Conservation (phyloP, 306 rosid species). For the Fragaria nilgerrensis region DNA sequence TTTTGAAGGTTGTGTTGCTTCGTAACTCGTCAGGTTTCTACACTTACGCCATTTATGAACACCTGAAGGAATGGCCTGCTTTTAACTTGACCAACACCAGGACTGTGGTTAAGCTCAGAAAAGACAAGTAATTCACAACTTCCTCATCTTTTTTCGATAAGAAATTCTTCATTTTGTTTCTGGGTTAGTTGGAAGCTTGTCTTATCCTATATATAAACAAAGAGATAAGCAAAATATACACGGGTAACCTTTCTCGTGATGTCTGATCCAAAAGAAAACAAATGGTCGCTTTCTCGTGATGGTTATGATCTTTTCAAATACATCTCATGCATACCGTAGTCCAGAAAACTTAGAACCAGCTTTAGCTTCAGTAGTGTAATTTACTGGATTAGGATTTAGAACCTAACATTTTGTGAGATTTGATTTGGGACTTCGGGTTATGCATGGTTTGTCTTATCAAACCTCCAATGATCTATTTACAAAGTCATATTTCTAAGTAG, state of each 20-base stretch:
- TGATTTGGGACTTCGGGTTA: background rate
- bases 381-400: background rate
- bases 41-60: slow-evolving; percentile 33
- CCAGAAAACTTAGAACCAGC: background rate
- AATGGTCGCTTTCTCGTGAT: slow-evolving; percentile 8
- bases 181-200: background rate
- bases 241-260: slow-evolving; percentile 8
- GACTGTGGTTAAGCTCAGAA: slow-evolving; percentile 24
- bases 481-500: background rate
- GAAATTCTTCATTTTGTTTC: background rate
- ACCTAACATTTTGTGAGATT: background rate
- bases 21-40: slow-evolving; percentile 32
- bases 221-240: background rate
- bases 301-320: background rate
- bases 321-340: background rate
- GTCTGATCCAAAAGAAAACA: background rate
- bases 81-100: slow-evolving; percentile 33
- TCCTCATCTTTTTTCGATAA: background rate
- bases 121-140: slow-evolving; percentile 23
- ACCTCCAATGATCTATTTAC: no score
- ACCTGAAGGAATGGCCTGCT: slow-evolving; percentile 36
- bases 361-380: background rate
- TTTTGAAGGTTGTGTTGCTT: slow-evolving; percentile 24
- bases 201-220: background rate
- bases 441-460: no score